phyloP scores from a whole-genome alignment of 1,284 basidiomycete species.

The Cryptococcus maquisensis region DNA sequence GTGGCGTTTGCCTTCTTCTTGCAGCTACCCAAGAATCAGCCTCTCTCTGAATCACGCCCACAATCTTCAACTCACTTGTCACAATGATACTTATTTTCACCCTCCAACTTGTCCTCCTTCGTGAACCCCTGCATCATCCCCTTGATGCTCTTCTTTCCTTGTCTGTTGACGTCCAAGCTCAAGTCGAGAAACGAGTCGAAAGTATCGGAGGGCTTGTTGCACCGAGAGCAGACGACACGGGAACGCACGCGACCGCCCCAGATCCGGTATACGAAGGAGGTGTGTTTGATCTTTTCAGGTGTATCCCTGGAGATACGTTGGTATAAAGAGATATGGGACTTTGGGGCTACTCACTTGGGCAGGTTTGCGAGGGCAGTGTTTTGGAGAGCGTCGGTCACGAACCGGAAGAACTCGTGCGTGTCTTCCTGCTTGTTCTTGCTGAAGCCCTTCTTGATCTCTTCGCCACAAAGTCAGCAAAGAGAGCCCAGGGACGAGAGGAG shows the following conservation, averaged over 20 bases:
- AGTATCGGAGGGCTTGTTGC: constrained; percentile 87
- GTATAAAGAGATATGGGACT: background rate
- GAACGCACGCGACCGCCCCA: constrained; percentile 92
- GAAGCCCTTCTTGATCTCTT: constrained; percentile 87
- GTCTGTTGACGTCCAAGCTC: constrained; percentile 72
- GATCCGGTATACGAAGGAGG: constrained; percentile 88
- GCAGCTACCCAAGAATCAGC: constrained; percentile 21
- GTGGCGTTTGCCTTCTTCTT: constrained; percentile 42
- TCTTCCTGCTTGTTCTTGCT: constrained; percentile 92
- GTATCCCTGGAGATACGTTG: constrained; percentile 58
- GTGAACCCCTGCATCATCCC: constrained; percentile 80
- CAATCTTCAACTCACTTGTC: constrained; percentile 81
- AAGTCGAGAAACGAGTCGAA: constrained; percentile 94
- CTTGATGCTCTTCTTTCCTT: constrained; percentile 57
- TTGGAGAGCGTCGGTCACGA: constrained; percentile 87
- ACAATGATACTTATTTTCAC: constrained; percentile 95
- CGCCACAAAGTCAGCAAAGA: background rate
- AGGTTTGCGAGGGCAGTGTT: constrained; percentile 71
- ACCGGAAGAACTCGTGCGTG: constrained; percentile 95
- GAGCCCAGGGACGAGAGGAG: background rate
- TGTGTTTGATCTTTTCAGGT: constrained; percentile 73
- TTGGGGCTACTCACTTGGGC: constrained; percentile 55
- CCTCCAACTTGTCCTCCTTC: constrained; percentile 75
- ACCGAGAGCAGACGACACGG: constrained; percentile 82
- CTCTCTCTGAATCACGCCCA: background rate